phyloP scores from a whole-genome alignment of 371 early-diverging fungal genomes.

The Saksenaea oblongispora region DNA sequence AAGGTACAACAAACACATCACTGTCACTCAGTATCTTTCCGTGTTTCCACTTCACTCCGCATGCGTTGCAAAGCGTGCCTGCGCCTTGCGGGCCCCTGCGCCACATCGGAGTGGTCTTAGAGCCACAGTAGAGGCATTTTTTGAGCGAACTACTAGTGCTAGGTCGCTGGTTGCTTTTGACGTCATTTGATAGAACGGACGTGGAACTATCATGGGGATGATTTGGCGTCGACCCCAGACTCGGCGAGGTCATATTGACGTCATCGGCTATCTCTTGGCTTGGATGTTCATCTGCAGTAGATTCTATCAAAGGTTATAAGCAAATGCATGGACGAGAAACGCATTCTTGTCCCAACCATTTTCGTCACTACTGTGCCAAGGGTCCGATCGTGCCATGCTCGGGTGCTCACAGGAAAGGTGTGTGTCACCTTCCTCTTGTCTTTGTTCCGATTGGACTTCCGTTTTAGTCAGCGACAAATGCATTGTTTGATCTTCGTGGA shows the following conservation, averaged over 20 bases:
- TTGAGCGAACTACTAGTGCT: constrained; percentile 17
- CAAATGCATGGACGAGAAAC: not conserved
- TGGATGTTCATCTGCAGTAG: not conserved
- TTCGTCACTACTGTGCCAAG: not conserved
- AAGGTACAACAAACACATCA: not conserved
- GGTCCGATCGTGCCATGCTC: not conserved
- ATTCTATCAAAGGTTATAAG: not conserved
- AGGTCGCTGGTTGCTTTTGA: not conserved
- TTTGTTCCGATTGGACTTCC: not conserved
- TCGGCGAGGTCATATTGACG: not conserved
- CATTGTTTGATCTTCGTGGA: not conserved
- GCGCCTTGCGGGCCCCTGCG: constrained; percentile 82
- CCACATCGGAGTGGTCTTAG: constrained; percentile 89
- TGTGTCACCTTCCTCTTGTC: not conserved
- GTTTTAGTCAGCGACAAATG: constrained; percentile 1
- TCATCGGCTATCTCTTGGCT: not conserved
- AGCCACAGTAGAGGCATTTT: constrained; percentile 76
- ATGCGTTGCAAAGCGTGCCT: constrained; percentile 86
- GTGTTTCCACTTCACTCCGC: constrained; percentile 89
- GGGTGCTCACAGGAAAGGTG: not conserved
- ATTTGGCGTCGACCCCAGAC: not conserved
- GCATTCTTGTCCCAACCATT: not conserved
- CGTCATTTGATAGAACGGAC: not conserved
- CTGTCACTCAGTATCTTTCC: constrained; percentile 62
- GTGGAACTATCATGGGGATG: not conserved